Percentiles rank a stretch among this genome's conserved stretches.
These are phyloP conservation scores for Fragilariopsis cylindrus DNA, from an alignment of 108 stramenopile genomes.

Conservation along the genomic window DNA sequence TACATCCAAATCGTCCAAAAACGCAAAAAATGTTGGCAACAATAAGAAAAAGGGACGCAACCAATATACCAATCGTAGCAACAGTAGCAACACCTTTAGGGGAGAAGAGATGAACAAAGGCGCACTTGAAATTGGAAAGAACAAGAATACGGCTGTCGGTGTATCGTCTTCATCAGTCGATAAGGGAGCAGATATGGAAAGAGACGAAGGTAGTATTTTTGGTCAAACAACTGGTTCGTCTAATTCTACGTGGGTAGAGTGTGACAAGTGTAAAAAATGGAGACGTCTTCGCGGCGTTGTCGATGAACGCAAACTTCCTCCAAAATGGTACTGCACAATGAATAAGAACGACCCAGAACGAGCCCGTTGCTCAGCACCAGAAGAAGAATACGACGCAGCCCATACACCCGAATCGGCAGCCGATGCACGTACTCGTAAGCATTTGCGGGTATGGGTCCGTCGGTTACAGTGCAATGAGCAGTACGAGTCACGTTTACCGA, in stretches of 20 bases:
- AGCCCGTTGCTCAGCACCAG: conserved; percentile 80
- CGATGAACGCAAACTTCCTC: conserved; percentile 82
- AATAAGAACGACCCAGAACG: conserved; percentile 90
- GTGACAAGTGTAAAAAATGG: conserved; percentile 93
- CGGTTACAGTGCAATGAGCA: conserved; percentile 81
- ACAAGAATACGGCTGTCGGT: not conserved
- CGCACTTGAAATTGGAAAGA: not conserved
- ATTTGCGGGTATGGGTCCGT: conserved; percentile 84
- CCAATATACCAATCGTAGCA: not conserved
- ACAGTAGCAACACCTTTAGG: not conserved
- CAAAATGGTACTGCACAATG: conserved; percentile 88
- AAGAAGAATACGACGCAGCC: conserved; percentile 84
- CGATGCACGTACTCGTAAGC: conserved; percentile 82
- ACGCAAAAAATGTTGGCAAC: conserved; percentile 42
- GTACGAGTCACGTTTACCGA: conserved; percentile 77
- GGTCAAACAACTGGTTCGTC: conserved; percentile 78
- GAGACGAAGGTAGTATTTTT: conserved; percentile 82
- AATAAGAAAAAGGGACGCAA: conserved; percentile 69
- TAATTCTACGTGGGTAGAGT: conserved; percentile 90
- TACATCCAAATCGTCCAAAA: conserved; percentile 1
- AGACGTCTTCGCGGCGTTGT: conserved; percentile 87
- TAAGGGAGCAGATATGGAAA: conserved; percentile 28
- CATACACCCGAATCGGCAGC: conserved; percentile 78
- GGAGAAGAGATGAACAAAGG: not conserved
- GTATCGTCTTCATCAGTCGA: not conserved